phyloP scores from a whole-genome alignment of 306 rosid species.

The Dalbergia cochinchinensis region DNA sequence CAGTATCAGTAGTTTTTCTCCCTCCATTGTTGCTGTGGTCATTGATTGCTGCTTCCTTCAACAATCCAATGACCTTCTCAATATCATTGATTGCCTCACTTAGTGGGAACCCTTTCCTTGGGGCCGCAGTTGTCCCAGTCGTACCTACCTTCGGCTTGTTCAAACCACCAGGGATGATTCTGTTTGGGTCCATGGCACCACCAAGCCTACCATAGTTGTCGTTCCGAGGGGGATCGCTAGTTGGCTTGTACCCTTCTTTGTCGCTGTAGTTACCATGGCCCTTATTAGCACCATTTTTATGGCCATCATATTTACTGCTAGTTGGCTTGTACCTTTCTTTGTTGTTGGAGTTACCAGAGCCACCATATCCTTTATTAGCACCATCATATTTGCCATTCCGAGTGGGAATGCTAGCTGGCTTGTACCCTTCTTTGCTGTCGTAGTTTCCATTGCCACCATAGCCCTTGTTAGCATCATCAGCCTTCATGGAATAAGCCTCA shows the following conservation, averaged over 20 bases:
- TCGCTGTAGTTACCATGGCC: slow-evolving; percentile 19
- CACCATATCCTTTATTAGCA: background rate
- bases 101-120: slow-evolving; percentile 48
- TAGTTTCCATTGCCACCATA: background rate
- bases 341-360: too few species aligned
- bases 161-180: background rate
- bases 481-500: slow-evolving; percentile 34
- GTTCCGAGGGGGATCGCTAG: background rate
- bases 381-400: slow-evolving; percentile 32
- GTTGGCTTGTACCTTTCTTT: background rate
- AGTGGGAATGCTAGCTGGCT: slow-evolving; percentile 33
- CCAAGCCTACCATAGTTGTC: background rate
- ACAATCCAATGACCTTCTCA: slow-evolving; percentile 31
- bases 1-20: background rate
- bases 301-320: slow-evolving; percentile 19
- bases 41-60: slow-evolving; percentile 47
- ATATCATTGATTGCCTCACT: slow-evolving; percentile 57
- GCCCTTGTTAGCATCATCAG: background rate
- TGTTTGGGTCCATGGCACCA: background rate
- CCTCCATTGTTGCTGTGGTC: slow-evolving; percentile 15
- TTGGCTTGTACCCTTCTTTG: slow-evolving; percentile 35
- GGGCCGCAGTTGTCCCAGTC: slow-evolving; percentile 17
- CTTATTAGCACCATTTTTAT: background rate
- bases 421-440: slow-evolving; percentile 35
- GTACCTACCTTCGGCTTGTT: slow-evolving; percentile 27